Percentiles rank a stretch among this genome's conserved stretches.
Evolutionary conservation across 148 eudicot genomes (phyloP).

Genomic region (Fagopyrum tataricum): DNA sequence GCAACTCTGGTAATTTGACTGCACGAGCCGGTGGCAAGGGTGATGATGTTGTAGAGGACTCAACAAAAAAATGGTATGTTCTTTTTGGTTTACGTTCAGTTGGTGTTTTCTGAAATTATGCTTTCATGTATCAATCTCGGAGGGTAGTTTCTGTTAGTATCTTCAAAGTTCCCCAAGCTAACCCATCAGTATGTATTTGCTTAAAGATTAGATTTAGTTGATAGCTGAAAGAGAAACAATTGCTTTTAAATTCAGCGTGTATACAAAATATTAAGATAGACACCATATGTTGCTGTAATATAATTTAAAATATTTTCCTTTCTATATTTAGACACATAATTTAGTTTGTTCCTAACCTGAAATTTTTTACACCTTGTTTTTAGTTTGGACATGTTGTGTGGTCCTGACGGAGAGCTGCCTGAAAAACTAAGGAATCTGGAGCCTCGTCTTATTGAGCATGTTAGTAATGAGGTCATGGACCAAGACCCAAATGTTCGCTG

Average conservation of each 20-base stretch:
- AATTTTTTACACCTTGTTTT: slow-evolving; percentile 10
- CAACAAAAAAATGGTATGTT: slow-evolving; percentile 81
- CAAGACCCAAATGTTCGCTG: slow-evolving; percentile 96
- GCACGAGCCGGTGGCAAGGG: slow-evolving; percentile 64
- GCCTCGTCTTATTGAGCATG: slow-evolving; percentile 91
- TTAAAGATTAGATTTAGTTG: neutral
- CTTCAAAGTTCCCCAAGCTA: neutral
- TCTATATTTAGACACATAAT: neutral
- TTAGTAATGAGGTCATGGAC: slow-evolving; percentile 97
- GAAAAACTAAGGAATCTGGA: slow-evolving; percentile 94
- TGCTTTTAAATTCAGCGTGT: neutral
- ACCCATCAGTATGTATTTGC: neutral
- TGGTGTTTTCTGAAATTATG: slow-evolving; percentile 1
- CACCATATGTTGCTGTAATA: neutral
- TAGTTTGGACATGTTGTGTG: slow-evolving; percentile 87
- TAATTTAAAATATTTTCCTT: neutral
- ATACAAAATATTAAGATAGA: neutral
- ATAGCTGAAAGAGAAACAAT: neutral
- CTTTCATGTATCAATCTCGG: neutral
- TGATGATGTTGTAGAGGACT: slow-evolving; percentile 75
- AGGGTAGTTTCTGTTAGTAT: neutral
- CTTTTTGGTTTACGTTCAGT: neutral
- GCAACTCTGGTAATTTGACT: slow-evolving; percentile 51
- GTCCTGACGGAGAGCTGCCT: slow-evolving; percentile 96
- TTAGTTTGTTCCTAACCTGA: neutral